These are phyloP conservation scores for Planoprotostelium fungivorum DNA, from an alignment of 78 protist genomes.

Conservation along the genomic window DNA sequence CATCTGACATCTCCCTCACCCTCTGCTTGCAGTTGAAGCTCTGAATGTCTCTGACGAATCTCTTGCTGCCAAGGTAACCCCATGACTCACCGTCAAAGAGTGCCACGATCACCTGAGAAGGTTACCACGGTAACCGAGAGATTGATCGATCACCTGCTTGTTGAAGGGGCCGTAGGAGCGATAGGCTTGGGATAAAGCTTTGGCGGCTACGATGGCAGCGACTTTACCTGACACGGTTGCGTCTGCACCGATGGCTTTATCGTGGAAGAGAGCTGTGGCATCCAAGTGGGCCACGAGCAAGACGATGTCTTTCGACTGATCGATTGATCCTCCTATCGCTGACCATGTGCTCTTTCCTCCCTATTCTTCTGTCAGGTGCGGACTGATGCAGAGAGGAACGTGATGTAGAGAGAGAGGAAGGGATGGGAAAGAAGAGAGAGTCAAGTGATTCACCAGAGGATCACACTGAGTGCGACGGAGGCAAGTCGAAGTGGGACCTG, in stretches of 20 bases:
- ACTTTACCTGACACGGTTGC: constrained; percentile 5
- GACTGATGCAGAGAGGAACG: no score
- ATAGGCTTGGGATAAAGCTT: neutral
- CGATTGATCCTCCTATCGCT: constrained; percentile 16
- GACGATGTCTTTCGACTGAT: neutral
- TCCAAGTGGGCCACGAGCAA: constrained; percentile 37
- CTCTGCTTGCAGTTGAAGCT: constrained; percentile 11
- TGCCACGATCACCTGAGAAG: constrained; percentile 22
- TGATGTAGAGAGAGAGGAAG: no score
- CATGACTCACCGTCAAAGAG: constrained; percentile 32
- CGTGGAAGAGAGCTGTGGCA: constrained; percentile 52
- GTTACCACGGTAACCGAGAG: neutral
- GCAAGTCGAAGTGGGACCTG: constrained; percentile 18
- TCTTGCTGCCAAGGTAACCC: constrained; percentile 40
- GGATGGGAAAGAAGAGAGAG: no score
- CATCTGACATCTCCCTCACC: neutral
- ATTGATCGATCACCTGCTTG: constrained; percentile 1
- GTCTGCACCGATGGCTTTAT: constrained; percentile 31
- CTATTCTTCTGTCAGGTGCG: neutral
- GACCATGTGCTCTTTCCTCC: constrained; percentile 46
- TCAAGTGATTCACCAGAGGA: constrained; percentile 15
- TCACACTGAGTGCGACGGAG: constrained; percentile 35
- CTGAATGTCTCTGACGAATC: constrained; percentile 24
- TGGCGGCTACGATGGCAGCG: neutral
- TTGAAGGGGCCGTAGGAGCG: no score